phyloP scores from a whole-genome alignment of 805 yeast species.

The Yamadazyma olivae region DNA sequence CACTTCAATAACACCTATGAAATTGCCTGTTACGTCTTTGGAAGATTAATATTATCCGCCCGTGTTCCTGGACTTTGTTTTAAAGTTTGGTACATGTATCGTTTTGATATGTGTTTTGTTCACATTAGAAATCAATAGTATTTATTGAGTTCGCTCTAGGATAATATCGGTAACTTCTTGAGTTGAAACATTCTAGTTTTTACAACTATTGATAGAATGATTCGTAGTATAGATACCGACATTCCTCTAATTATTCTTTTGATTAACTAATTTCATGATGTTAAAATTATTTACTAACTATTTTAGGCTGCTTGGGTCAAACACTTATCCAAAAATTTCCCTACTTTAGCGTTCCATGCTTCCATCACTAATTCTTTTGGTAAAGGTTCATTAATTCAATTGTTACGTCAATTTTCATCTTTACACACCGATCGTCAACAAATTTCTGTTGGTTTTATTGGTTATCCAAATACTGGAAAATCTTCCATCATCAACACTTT shows the following conservation, averaged over 20 bases:
- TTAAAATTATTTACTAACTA: slow-evolving; percentile 5
- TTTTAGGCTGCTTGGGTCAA: slow-evolving; percentile 97
- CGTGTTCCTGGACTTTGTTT: slow-evolving; percentile 47
- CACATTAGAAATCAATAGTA: slow-evolving; percentile 28
- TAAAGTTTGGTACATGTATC: slow-evolving; percentile 17
- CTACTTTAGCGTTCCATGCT: slow-evolving; percentile 97
- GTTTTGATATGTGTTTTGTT: slow-evolving; percentile 36
- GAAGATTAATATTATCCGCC: slow-evolving; percentile 72
- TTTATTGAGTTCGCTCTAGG: slow-evolving; percentile 42
- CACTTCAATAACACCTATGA: slow-evolving; percentile 28
- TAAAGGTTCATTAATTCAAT: slow-evolving; percentile 92
- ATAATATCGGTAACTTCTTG: slow-evolving; percentile 61
- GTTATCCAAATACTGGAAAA: slow-evolving; percentile 98
- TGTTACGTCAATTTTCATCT: slow-evolving; percentile 87
- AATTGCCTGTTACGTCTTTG: slow-evolving; percentile 96
- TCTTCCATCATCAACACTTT: slow-evolving; percentile 93
- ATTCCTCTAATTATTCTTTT: slow-evolving; percentile 25
- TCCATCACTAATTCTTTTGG: slow-evolving; percentile 97
- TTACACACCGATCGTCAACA: slow-evolving; percentile 92
- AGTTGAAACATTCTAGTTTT: slow-evolving; percentile 66
- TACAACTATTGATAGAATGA: slow-evolving; percentile 26
- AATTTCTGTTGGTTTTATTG: slow-evolving; percentile 95
- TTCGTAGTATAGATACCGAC: slow-evolving; percentile 93
- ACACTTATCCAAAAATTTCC: slow-evolving; percentile 84
- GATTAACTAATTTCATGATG: neutral